A percentile compares a stretch with the other conserved stretches of the same genome.
Conservation (phyloP, 2,329 filamentous ascomycete genomes). For the Colletotrichum endophyticum region DNA sequence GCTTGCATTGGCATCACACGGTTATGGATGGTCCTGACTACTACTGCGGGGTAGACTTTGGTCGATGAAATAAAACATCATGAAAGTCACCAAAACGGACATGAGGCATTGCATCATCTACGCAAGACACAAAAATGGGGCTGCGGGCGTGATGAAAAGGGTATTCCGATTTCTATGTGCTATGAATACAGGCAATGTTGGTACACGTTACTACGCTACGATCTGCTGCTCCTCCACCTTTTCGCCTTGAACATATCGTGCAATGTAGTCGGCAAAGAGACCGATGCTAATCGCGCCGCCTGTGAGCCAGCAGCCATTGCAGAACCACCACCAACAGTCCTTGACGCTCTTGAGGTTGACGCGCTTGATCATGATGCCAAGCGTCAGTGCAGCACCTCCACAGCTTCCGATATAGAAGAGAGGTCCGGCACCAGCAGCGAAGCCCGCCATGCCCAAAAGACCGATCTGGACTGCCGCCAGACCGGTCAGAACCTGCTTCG, state of each 20-base stretch:
- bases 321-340: conserved; percentile 80
- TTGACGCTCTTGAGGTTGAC: conserved; percentile 70
- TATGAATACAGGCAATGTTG: conserved; percentile 22
- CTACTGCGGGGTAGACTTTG: conserved; percentile 40
- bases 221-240: conserved; percentile 20
- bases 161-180: conserved; percentile 15
- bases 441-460: conserved; percentile 72
- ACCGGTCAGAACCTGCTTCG: conserved; percentile 76
- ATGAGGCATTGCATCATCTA: conserved; percentile 7
- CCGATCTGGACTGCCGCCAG: conserved; percentile 73
- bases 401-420: conserved; percentile 71
- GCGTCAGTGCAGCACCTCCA: conserved; percentile 64
- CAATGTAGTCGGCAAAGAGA: conserved; percentile 63
- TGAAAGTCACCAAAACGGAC: conserved; percentile 24
- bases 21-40: conserved; percentile 47
- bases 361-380: conserved; percentile 70
- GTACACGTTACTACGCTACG: background rate
- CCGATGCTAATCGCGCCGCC: conserved; percentile 67
- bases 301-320: conserved; percentile 72
- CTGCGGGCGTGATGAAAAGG: conserved; percentile 9
- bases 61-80: conserved; percentile 45
- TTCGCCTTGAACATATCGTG: conserved; percentile 46
- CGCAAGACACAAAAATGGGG: background rate
- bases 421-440: conserved; percentile 71
- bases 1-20: conserved; percentile 51